Percentiles rank a stretch among this genome's conserved stretches.
Evolutionary conservation across 108 stramenopile species (phyloP).

Genomic region (Bacterosira constricta): DNA sequence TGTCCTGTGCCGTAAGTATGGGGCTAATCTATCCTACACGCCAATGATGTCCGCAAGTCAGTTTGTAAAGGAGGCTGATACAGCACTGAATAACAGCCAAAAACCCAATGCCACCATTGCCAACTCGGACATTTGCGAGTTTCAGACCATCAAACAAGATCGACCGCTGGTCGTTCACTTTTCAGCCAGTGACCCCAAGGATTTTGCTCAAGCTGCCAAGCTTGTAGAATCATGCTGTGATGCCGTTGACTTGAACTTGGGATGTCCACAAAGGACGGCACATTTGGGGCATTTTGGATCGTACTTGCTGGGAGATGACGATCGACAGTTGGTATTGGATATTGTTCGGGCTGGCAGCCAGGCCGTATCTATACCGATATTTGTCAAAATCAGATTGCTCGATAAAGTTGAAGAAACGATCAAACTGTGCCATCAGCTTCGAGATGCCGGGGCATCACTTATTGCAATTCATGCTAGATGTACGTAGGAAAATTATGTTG

Average conservation of each 20-base stretch:
- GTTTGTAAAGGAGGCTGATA: slow-evolving; percentile 59
- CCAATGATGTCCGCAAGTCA: slow-evolving; percentile 95
- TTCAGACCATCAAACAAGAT: slow-evolving; percentile 86
- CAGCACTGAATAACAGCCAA: slow-evolving; percentile 6
- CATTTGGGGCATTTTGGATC: slow-evolving; percentile 91
- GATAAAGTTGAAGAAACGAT: slow-evolving; percentile 85
- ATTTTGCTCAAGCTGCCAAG: slow-evolving; percentile 73
- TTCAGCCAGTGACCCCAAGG: slow-evolving; percentile 77
- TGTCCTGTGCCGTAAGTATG: slow-evolving; percentile 93
- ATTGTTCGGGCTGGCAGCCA: slow-evolving; percentile 69
- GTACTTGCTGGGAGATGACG: slow-evolving; percentile 77
- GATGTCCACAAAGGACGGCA: slow-evolving; percentile 95
- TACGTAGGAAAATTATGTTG: no score
- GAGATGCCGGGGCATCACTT: slow-evolving; percentile 84
- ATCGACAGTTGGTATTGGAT: slow-evolving; percentile 71
- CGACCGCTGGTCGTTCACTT: slow-evolving; percentile 92
- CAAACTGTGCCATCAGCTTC: slow-evolving; percentile 68
- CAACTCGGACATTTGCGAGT: slow-evolving; percentile 56
- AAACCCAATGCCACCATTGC: slow-evolving; percentile 4
- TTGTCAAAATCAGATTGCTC: slow-evolving; percentile 90
- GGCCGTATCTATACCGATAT: slow-evolving; percentile 78
- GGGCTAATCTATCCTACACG: slow-evolving; percentile 91
- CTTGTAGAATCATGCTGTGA: slow-evolving; percentile 70
- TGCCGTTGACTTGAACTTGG: slow-evolving; percentile 93
- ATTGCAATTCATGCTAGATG: slow-evolving; percentile 91